phyloP scores from a whole-genome alignment of 2,329 filamentous ascomycete genomes.

The Stromatinia cepivora region DNA sequence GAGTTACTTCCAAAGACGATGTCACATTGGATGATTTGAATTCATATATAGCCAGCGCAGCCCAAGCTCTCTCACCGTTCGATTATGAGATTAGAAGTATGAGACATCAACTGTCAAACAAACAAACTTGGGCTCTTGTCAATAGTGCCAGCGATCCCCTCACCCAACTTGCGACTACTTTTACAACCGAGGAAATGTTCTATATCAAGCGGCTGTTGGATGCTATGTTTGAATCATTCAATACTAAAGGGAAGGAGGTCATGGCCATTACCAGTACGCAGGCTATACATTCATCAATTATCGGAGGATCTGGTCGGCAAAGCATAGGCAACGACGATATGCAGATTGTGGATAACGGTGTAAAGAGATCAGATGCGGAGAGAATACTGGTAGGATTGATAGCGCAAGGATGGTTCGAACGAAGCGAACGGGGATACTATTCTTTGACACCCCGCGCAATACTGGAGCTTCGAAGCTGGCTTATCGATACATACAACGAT shows the following conservation, averaged over 20 bases:
- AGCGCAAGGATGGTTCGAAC: constrained; percentile 81
- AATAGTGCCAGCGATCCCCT: constrained; percentile 84
- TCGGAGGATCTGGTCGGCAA: constrained; percentile 47
- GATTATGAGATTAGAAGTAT: constrained; percentile 84
- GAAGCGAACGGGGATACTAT: constrained; percentile 71
- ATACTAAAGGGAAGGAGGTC: constrained; percentile 75
- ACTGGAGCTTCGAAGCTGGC: constrained; percentile 81
- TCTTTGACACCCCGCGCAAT: constrained; percentile 73
- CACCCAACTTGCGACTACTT: constrained; percentile 83
- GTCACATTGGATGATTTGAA: constrained; percentile 68
- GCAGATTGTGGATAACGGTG: constrained; percentile 49
- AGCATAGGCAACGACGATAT: constrained; percentile 36
- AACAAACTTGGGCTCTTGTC: constrained; percentile 77
- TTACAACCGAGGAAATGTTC: constrained; percentile 78
- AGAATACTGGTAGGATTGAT: constrained; percentile 67
- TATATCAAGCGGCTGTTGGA: constrained; percentile 88
- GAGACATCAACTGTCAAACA: constrained; percentile 64
- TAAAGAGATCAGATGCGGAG: constrained; percentile 80
- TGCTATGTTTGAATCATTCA: constrained; percentile 87
- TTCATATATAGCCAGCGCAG: constrained; percentile 68
- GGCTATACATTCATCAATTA: constrained; percentile 69
- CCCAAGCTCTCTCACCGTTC: constrained; percentile 71
- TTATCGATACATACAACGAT: constrained; percentile 89
- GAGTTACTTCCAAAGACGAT: constrained; percentile 55
- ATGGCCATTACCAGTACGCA: constrained; percentile 81